Conservation (phyloP, 495 filamentous ascomycete genomes). For the Lasiosphaeria ovina region DNA sequence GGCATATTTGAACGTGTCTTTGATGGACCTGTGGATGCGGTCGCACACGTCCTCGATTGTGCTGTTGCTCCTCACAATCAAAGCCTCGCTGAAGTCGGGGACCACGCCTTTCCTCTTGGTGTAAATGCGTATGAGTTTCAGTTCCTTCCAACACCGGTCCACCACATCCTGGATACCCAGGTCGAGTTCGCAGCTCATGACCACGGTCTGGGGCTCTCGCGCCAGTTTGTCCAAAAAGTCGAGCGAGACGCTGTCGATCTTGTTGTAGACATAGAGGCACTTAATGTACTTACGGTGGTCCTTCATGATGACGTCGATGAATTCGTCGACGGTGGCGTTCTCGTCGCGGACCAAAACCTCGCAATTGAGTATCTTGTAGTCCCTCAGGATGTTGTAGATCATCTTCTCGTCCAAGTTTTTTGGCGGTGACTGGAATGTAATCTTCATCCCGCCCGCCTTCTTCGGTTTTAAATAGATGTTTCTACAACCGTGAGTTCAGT, state of each 20-base stretch:
- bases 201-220: conserved; percentile 86
- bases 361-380: conserved; percentile 98
- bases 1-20: conserved; percentile 99
- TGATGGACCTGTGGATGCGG: conserved; percentile 87
- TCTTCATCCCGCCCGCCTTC: conserved; percentile 98
- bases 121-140: conserved; percentile 88
- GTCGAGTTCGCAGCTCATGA: conserved; percentile 98
- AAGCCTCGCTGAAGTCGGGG: conserved; percentile 86
- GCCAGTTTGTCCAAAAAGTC: conserved; percentile 91
- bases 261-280: conserved; percentile 99
- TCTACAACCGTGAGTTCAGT: conserved; percentile 40
- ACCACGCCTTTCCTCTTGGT: conserved; percentile 95
- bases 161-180: conserved; percentile 96
- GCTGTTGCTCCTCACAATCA: conserved; percentile 85
- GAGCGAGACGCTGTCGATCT: conserved; percentile 93
- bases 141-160: conserved; percentile 92
- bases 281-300: conserved; percentile 96
- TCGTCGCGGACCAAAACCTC: conserved; percentile 96
- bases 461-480: conserved; percentile 99
- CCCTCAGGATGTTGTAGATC: conserved; percentile 90
- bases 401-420: conserved; percentile 96
- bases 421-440: conserved; percentile 86
- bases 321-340: conserved; percentile 92
- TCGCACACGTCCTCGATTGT: conserved; percentile 98
- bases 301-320: conserved; percentile 98